Base-by-base conservation (phyloP, 129 eudicot genomes). In the Helianthus tuberosus region DNA sequence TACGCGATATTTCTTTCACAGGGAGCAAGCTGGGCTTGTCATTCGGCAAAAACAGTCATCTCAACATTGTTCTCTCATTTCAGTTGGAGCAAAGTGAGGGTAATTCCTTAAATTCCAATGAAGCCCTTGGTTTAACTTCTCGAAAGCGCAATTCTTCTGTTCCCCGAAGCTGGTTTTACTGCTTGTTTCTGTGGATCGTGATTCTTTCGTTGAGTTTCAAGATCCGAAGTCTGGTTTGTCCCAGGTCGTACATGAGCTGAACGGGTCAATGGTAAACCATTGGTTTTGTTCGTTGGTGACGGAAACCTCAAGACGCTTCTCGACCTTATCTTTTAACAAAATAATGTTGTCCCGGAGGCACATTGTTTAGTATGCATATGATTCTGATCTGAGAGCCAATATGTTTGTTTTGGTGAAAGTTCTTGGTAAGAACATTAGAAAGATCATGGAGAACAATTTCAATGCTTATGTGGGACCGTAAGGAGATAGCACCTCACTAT, bases 51-150 rank as follows among this genome's bases (percentile, higher is more conserved):
- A 84, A 75, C 29, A 87, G 83, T 52, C 75, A 70, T 53, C 83
- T 86, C 69, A 83, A 82, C 75, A 66, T 90, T 3, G 46, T 83
- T 54, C 90, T 90, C 62, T 89, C 98, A 0, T 84, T 87, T 29
- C 85, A 83, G 59, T 52, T 89, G 64, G 72, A 70, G 55, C 79
- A 75, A 38, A 80, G 20, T 16, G 68, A 79, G 11, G 71, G 72
- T 4, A 72, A 58, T 38, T 51, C 54, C 52, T 79, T 57, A 80
- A 55, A 65, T 69, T 8, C 66, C 29, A 43, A 71, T 8, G 72
- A 71, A 27, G 11, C 57, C 4, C 9, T 32, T 6, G 46, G 66
- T 2, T 54, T 55, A 67, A 55, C 10, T 8, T 43, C 74, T 46
- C 52, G 61, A 36, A 76, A 77, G 75, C 65, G 75, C 5, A 35